phyloP scores from a whole-genome alignment of 2,329 filamentous ascomycete genomes.

The Orbilia blumenaviensis region DNA sequence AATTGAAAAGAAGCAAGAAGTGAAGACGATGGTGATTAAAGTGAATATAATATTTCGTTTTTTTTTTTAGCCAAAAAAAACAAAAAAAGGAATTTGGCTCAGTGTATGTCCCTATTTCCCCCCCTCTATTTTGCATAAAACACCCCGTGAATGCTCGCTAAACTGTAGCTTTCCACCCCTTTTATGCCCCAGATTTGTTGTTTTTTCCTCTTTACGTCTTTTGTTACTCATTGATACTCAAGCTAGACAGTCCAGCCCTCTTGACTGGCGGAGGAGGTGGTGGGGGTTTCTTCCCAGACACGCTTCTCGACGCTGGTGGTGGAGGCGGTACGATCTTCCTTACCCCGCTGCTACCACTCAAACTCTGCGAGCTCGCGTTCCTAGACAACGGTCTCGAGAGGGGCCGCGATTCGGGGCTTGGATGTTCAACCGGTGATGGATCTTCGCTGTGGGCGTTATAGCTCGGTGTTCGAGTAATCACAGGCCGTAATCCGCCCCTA shows the following conservation, averaged over 20 bases:
- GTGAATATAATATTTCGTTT: not conserved
- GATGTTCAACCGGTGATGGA: conserved; percentile 53
- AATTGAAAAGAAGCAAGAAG: not conserved
- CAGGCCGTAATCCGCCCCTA: conserved; percentile 29
- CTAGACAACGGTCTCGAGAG: conserved; percentile 38
- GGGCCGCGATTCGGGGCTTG: conserved; percentile 52
- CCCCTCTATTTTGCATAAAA: not conserved
- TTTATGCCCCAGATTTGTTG: no score
- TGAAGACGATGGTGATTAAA: conserved; percentile 19
- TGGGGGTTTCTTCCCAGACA: conserved; percentile 56
- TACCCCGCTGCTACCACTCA: conserved; percentile 5
- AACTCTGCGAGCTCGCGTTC: conserved; percentile 42
- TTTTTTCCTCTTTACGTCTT: no score
- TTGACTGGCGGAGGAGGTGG: conserved; percentile 57
- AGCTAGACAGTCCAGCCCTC: conserved; percentile 38
- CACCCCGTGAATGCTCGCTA: not conserved
- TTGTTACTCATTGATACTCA: conserved; percentile 45
- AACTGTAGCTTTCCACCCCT: not conserved
- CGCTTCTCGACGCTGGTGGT: conserved; percentile 47
- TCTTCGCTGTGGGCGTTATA: conserved; percentile 50
- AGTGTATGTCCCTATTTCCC: no score
- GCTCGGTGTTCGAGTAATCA: conserved; percentile 40
- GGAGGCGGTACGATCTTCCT: conserved; percentile 56
- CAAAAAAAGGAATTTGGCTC: no score
- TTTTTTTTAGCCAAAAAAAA: no score